phyloP scores from a whole-genome alignment of 2,329 filamentous ascomycete species.

The Xylariaceae sp. region DNA sequence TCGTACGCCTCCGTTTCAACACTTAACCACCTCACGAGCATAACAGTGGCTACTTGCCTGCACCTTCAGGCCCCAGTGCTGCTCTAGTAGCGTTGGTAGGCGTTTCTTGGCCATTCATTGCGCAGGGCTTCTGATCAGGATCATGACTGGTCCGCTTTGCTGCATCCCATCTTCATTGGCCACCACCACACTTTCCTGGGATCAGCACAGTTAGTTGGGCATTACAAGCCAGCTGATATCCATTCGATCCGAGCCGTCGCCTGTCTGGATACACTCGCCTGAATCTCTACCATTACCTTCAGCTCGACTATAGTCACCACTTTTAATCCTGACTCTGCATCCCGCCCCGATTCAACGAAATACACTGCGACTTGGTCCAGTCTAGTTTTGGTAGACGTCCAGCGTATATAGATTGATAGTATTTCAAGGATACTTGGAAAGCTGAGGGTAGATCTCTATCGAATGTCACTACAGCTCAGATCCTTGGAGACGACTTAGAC shows the following conservation, averaged over 20 bases:
- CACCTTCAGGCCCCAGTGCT: slow-evolving; percentile 36
- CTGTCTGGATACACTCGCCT: slow-evolving; percentile 31
- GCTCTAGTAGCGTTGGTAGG: slow-evolving; percentile 41
- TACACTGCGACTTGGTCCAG: slow-evolving; percentile 17
- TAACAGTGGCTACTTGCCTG: slow-evolving; percentile 38
- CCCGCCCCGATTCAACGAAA: slow-evolving; percentile 16
- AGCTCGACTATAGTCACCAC: slow-evolving; percentile 24
- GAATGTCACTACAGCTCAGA: slow-evolving; percentile 13
- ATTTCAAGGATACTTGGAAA: slow-evolving; percentile 10
- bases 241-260: slow-evolving; percentile 33
- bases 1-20: slow-evolving; percentile 25
- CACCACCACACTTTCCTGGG: slow-evolving; percentile 29
- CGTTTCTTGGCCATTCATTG: slow-evolving; percentile 42
- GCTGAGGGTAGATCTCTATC: neutral
- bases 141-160: slow-evolving; percentile 45
- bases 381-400: slow-evolving; percentile 14
- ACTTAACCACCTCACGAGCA: slow-evolving; percentile 25
- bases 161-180: slow-evolving; percentile 41
- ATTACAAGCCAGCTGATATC: slow-evolving; percentile 36
- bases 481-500: slow-evolving; percentile 13
- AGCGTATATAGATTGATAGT: slow-evolving; percentile 18
- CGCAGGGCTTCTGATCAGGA: slow-evolving; percentile 38
- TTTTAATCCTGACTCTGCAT: slow-evolving; percentile 23
- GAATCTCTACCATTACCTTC: slow-evolving; percentile 26
- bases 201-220: slow-evolving; percentile 34